A percentile compares a stretch with the other conserved stretches of the same genome.
Evolutionary conservation across 768 basidiomycete genomes (phyloP).

Genomic region (Leccinellum luteum): DNA sequence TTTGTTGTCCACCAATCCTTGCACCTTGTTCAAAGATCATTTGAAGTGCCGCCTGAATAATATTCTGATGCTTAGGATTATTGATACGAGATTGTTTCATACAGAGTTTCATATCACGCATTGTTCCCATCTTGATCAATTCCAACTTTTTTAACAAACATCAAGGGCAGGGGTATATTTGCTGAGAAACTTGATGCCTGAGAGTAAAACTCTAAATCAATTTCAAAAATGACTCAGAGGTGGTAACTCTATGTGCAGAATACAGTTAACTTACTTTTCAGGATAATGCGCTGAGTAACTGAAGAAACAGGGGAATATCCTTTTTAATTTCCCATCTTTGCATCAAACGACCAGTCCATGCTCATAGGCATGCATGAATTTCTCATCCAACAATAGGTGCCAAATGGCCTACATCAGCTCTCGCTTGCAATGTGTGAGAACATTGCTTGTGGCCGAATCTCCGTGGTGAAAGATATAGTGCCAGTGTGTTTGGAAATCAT

Average conservation of each 20-base stretch:
- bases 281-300: not conserved
- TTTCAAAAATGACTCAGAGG: too few relatives aligned
- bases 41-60: not conserved
- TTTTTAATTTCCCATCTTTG: not conserved
- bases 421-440: slow-evolving; percentile 14
- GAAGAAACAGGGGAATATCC: not conserved
- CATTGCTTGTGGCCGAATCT: not conserved
- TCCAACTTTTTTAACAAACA: not conserved
- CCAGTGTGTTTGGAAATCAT: not conserved
- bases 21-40: not conserved
- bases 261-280: too few relatives aligned
- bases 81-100: not conserved
- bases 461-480: not conserved
- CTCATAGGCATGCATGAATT: slow-evolving; percentile 15
- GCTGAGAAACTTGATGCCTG: not conserved
- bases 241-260: too few relatives aligned
- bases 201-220: not conserved
- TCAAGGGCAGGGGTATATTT: not conserved
- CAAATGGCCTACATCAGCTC: slow-evolving; percentile 25
- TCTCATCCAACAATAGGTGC: slow-evolving; percentile 19
- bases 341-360: not conserved
- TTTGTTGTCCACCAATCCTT: not conserved
- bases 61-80: not conserved
- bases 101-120: not conserved
- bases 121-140: not conserved